These are phyloP conservation scores for Apiosordaria backusii DNA, from an alignment of 495 filamentous ascomycete species.

Conservation along the genomic window DNA sequence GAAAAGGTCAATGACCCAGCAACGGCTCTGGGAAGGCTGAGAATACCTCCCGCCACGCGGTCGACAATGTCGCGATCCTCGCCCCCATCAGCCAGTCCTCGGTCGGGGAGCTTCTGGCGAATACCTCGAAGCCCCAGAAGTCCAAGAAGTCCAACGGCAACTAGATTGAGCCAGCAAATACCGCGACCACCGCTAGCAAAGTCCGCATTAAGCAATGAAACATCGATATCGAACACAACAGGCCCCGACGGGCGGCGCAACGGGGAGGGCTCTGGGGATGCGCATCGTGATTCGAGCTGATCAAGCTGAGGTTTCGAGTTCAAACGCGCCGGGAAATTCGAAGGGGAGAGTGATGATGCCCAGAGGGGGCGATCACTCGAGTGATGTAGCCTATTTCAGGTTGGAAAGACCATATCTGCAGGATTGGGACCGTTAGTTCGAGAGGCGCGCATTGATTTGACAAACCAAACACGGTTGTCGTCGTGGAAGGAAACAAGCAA, in stretches of 20 bases:
- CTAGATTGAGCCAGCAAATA: conserved; percentile 9
- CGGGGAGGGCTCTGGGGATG: neutral
- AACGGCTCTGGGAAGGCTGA: conserved; percentile 16
- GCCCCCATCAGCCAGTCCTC: conserved; percentile 15
- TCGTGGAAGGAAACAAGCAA: neutral
- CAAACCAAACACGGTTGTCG: neutral
- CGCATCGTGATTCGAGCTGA: conserved; percentile 7
- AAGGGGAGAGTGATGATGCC: neutral
- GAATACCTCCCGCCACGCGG: conserved; percentile 4
- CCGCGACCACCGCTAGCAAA: conserved; percentile 7
- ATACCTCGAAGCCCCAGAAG: conserved; percentile 16
- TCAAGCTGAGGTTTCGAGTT: neutral
- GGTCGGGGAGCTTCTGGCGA: conserved; percentile 17
- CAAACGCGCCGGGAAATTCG: neutral
- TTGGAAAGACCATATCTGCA: neutral
- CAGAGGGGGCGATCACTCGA: neutral
- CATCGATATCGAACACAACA: neutral
- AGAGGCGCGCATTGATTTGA: neutral
- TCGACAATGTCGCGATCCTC: conserved; percentile 11
- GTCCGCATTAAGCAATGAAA: neutral
- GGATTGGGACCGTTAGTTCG: neutral
- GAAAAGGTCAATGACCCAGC: conserved; percentile 31
- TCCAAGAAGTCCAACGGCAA: conserved; percentile 3
- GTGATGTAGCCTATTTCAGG: neutral
- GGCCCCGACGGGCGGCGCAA: neutral